Evolutionary conservation across 768 basidiomycete species (phyloP).

Genomic region (Lentinus brumalis): DNA sequence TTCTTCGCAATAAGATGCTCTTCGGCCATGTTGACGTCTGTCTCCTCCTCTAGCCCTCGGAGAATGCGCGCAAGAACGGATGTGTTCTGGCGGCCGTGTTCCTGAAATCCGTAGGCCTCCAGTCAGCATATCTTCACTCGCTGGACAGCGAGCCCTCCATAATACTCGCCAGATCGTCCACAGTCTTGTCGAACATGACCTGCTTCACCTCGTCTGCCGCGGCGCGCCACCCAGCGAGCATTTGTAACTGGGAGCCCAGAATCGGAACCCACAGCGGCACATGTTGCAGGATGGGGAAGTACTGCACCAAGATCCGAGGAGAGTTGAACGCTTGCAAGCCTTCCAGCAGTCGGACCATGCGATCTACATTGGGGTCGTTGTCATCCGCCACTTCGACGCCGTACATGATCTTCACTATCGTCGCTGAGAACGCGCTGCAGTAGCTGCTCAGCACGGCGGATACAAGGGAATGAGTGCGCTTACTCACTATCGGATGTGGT

Average conservation of each 20-base stretch:
- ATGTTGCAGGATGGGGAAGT: not conserved
- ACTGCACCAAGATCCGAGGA: not conserved
- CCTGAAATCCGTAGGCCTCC: too few species aligned
- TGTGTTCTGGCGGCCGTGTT: too few species aligned
- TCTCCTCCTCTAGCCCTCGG: too few species aligned
- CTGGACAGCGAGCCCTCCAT: not conserved
- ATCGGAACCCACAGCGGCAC: conserved; percentile 12
- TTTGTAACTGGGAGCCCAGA: not conserved
- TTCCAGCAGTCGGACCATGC: conserved; percentile 8
- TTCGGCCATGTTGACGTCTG: too few species aligned
- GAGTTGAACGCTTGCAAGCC: conserved; percentile 2
- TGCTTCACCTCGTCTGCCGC: conserved; percentile 2
- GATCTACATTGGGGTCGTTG: conserved; percentile 16
- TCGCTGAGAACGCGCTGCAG: conserved; percentile 12
- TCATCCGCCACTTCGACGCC: conserved; percentile 18
- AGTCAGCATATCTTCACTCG: not conserved
- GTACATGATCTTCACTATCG: conserved; percentile 22
- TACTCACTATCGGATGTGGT: conserved; percentile 11
- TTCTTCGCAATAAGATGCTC: too few species aligned
- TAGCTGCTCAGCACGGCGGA: not conserved
- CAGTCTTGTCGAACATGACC: not conserved
- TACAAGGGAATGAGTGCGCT: not conserved
- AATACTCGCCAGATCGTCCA: not conserved
- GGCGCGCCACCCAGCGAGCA: not conserved
- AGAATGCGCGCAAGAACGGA: too few species aligned